These are phyloP conservation scores for Graphilbum sp. DNA, from an alignment of 2,329 filamentous ascomycete genomes.

Conservation along the genomic window DNA sequence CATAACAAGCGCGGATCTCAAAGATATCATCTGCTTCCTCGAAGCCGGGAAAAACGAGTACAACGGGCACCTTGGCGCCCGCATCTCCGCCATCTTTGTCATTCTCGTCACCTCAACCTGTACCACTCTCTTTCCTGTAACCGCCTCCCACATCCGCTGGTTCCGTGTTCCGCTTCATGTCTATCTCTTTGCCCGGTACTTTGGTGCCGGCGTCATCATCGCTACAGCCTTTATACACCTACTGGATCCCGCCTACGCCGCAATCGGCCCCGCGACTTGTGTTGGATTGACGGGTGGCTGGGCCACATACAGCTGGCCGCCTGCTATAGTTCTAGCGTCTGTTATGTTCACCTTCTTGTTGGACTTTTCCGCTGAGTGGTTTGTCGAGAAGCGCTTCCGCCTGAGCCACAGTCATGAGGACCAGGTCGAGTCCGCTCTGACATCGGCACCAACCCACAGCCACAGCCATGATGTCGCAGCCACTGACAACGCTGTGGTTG, in stretches of 20 bases:
- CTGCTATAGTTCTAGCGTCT: slow-evolving; percentile 73
- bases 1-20: slow-evolving; percentile 22
- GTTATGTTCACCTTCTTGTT: slow-evolving; percentile 79
- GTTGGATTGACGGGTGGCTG: slow-evolving; percentile 36
- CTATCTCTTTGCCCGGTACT: slow-evolving; percentile 76
- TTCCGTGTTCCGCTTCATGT: slow-evolving; percentile 44
- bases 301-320: slow-evolving; percentile 60
- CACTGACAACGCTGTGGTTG: slow-evolving; percentile 3
- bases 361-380: slow-evolving; percentile 68
- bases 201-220: slow-evolving; percentile 86
- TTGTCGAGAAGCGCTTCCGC: slow-evolving; percentile 39
- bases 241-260: slow-evolving; percentile 61
- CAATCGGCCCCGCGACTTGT: slow-evolving; percentile 34
- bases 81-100: slow-evolving; percentile 60
- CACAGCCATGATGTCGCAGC: slow-evolving; percentile 7
- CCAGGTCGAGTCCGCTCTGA: slow-evolving; percentile 27
- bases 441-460: slow-evolving; percentile 9
- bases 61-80: slow-evolving; percentile 41
- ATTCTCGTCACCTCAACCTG: slow-evolving; percentile 46
- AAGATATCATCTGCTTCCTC: slow-evolving; percentile 33
- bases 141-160: slow-evolving; percentile 40
- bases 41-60: slow-evolving; percentile 31
- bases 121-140: slow-evolving; percentile 51
- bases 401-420: slow-evolving; percentile 32
- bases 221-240: slow-evolving; percentile 88